Evolutionary conservation across 306 rosid species (phyloP).

Genomic region (Ormosia emarginata): DNA sequence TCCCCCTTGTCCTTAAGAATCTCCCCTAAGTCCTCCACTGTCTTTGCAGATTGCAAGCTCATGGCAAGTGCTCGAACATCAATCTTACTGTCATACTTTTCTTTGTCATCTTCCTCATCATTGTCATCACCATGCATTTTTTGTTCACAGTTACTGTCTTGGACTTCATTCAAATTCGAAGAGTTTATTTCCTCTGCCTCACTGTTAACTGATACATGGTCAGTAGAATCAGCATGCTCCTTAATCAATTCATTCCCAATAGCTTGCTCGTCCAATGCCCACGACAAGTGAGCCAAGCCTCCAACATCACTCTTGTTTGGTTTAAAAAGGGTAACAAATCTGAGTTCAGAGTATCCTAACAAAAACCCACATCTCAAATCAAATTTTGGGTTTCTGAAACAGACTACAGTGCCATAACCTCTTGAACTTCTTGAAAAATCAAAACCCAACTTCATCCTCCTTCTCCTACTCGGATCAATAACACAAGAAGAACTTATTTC

Average conservation of each 20-base stretch:
- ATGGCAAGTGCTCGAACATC: constrained; percentile 69
- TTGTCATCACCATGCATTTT: constrained; percentile 12
- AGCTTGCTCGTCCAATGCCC: constrained; percentile 50
- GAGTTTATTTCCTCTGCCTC: constrained; percentile 22
- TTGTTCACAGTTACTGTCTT: constrained; percentile 20
- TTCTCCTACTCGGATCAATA: constrained; percentile 25
- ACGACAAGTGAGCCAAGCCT: constrained; percentile 44
- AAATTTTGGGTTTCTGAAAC: constrained; percentile 33
- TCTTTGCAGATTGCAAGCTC: constrained; percentile 54
- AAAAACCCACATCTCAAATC: constrained; percentile 46
- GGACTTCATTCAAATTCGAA: constrained; percentile 23
- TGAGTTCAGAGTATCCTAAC: constrained; percentile 34
- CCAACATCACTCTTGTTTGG: constrained; percentile 38
- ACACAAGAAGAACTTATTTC: constrained; percentile 31
- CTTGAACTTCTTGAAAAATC: constrained; percentile 36
- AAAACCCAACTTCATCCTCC: constrained; percentile 32
- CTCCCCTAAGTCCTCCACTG: constrained; percentile 68
- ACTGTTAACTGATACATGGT: constrained; percentile 15
- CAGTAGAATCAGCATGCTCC: constrained; percentile 24
- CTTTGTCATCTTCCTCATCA: constrained; percentile 23
- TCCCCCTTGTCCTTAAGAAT: constrained; percentile 68
- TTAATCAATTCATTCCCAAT: constrained; percentile 35
- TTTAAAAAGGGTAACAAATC: constrained; percentile 38
- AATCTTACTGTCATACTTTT: constrained; percentile 31
- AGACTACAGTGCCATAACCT: constrained; percentile 21